phyloP scores from a whole-genome alignment of 164 flowering plant genomes.

The Annona squamosa region DNA sequence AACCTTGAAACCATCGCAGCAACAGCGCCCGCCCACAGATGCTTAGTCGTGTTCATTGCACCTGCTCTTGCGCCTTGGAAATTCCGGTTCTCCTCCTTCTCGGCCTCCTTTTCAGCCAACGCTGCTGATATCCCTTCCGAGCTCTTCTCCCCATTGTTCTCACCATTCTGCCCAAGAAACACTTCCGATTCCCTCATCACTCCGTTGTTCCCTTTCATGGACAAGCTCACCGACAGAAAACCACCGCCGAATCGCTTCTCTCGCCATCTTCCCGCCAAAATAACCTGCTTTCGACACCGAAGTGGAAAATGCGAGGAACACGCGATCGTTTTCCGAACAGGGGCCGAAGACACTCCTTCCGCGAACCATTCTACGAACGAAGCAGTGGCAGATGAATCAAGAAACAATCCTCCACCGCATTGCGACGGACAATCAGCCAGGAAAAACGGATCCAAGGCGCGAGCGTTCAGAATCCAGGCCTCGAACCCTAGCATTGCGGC shows the following conservation, averaged over 20 bases:
- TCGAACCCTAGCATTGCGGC: slow-evolving; percentile 32
- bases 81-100: slow-evolving; percentile 17
- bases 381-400: slow-evolving; percentile 37
- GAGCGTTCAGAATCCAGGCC: slow-evolving; percentile 12
- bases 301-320: background rate
- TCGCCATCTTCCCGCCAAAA: slow-evolving; percentile 15
- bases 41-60: slow-evolving; percentile 73
- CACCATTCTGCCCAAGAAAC: slow-evolving; percentile 23
- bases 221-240: slow-evolving; percentile 53
- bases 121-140: slow-evolving; percentile 8
- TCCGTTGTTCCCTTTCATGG: slow-evolving; percentile 30
- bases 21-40: slow-evolving; percentile 91
- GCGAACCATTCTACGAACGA: slow-evolving; percentile 36
- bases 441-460: slow-evolving; percentile 2
- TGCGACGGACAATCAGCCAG: background rate
- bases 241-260: slow-evolving; percentile 8
- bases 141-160: slow-evolving; percentile 15
- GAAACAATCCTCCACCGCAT: slow-evolving; percentile 45
- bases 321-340: slow-evolving; percentile 4
- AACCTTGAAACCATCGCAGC: slow-evolving; percentile 97
- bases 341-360: slow-evolving; percentile 3
- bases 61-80: slow-evolving; percentile 21
- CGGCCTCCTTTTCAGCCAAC: slow-evolving; percentile 6
- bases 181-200: slow-evolving; percentile 28
- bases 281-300: slow-evolving; percentile 9